These are phyloP conservation scores for Terfezia claveryi DNA, from an alignment of 495 filamentous ascomycete species.

Conservation along the genomic window DNA sequence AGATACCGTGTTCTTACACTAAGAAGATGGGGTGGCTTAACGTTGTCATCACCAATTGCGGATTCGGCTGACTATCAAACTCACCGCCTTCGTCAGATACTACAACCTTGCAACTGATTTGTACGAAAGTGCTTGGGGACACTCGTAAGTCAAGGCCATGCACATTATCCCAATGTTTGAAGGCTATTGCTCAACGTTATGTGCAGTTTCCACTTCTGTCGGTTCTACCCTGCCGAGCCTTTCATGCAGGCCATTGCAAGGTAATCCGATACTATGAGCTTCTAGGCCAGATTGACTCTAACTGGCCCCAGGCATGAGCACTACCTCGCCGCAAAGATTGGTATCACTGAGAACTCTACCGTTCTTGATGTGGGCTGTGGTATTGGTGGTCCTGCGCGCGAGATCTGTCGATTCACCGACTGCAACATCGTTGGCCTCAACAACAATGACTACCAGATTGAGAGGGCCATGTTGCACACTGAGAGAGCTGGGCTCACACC, in stretches of 20 bases:
- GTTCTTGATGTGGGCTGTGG: conserved; percentile 95
- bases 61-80: too few species aligned
- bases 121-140: conserved; percentile 93
- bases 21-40: too few species aligned
- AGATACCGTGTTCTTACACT: conserved; percentile 11
- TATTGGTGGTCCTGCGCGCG: conserved; percentile 89
- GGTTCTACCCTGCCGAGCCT: conserved; percentile 68
- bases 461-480: conserved; percentile 75
- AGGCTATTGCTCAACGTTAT: too few species aligned
- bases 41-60: too few species aligned
- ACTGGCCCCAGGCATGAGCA: conserved; percentile 55
- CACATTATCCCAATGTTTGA: too few species aligned
- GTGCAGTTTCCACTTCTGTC: conserved; percentile 75
- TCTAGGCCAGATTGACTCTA: neutral
- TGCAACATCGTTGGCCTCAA: conserved; percentile 80
- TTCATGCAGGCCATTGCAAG: conserved; percentile 77
- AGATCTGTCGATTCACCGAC: conserved; percentile 89
- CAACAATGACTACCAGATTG: conserved; percentile 99
- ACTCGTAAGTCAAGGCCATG: conserved; percentile 24
- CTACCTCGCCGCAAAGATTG: conserved; percentile 82
- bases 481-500: conserved; percentile 55
- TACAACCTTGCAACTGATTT: conserved; percentile 96
- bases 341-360: conserved; percentile 63
- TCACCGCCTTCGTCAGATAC: conserved; percentile 34
- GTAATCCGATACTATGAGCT: neutral